Percentiles rank a stretch among this genome's conserved stretches.
These are phyloP conservation scores for Lycium ferocissimum DNA, from an alignment of 257 asterid species.

Conservation along the genomic window DNA sequence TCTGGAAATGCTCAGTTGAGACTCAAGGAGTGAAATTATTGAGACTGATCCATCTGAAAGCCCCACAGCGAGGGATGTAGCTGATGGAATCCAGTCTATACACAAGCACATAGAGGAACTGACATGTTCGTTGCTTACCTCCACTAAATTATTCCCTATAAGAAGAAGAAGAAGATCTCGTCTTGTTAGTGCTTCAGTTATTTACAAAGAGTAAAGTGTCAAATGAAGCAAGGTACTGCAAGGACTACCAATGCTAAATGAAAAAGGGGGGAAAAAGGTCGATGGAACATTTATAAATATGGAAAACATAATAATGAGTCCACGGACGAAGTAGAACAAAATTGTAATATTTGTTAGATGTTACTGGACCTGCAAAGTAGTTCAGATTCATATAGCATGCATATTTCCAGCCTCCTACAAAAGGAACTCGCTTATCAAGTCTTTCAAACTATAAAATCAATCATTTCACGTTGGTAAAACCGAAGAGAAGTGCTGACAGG, in stretches of 20 bases:
- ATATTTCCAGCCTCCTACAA: background rate
- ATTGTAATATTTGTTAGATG: background rate
- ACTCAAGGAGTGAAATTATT: slow-evolving; percentile 59
- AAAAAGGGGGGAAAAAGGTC: background rate
- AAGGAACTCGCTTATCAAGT: background rate
- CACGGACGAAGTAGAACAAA: background rate
- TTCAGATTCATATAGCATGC: background rate
- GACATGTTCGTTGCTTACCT: slow-evolving; percentile 52
- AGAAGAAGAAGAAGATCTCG: slow-evolving; percentile 17
- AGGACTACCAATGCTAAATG: background rate
- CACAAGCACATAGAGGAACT: slow-evolving; percentile 91
- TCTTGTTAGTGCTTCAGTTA: slow-evolving; percentile 9
- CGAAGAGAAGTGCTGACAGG: background rate
- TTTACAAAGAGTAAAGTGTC: background rate
- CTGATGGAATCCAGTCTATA: slow-evolving; percentile 79
- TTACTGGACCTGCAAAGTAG: background rate
- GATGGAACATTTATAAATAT: background rate
- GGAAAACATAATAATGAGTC: background rate
- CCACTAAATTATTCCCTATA: slow-evolving; percentile 62
- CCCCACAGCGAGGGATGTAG: slow-evolving; percentile 79
- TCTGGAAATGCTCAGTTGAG: slow-evolving; percentile 53
- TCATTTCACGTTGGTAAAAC: background rate
- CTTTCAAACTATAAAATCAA: background rate
- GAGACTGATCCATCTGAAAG: slow-evolving; percentile 89
- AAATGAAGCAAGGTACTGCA: background rate